phyloP scores from a whole-genome alignment of 1,284 basidiomycete species.

The Entoloma clypeatum region DNA sequence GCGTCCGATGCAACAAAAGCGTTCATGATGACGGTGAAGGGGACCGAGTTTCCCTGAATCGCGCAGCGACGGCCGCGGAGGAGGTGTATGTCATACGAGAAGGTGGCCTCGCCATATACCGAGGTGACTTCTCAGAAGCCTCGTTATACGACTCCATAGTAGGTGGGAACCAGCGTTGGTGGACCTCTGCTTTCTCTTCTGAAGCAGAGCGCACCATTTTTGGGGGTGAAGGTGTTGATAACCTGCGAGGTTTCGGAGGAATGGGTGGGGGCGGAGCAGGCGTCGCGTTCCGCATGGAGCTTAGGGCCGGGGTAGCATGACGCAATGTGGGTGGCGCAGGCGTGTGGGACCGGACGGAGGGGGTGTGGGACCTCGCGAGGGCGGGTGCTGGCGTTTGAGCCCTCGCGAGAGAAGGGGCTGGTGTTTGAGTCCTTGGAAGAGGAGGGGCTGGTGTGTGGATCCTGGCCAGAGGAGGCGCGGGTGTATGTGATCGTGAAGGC shows the following conservation, averaged over 20 bases:
- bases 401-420: conserved; percentile 12
- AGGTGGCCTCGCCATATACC: conserved; percentile 18
- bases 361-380: conserved; percentile 31
- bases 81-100: conserved; percentile 24
- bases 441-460: conserved; percentile 17
- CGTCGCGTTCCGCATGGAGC: conserved; percentile 23
- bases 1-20: conserved; percentile 14
- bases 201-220: conserved; percentile 47
- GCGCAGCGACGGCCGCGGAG: conserved; percentile 14
- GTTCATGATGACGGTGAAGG: conserved; percentile 17
- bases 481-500: conserved; percentile 31
- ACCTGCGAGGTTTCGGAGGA: conserved; percentile 42
- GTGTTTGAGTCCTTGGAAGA: conserved; percentile 19
- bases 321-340: conserved; percentile 21
- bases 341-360: conserved; percentile 30
- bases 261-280: conserved; percentile 31
- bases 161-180: conserved; percentile 51
- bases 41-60: conserved; percentile 13
- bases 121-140: conserved; percentile 12
- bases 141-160: conserved; percentile 17
- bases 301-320: conserved; percentile 24
- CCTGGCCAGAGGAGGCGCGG: conserved; percentile 24
- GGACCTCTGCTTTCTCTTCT: conserved; percentile 48
- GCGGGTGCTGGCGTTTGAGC: conserved; percentile 17
- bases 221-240: conserved; percentile 43